Percentiles rank a stretch among this genome's conserved stretches.
phyloP scores from a whole-genome alignment of 2,329 filamentous ascomycete species.

The Fusarium nanum region DNA sequence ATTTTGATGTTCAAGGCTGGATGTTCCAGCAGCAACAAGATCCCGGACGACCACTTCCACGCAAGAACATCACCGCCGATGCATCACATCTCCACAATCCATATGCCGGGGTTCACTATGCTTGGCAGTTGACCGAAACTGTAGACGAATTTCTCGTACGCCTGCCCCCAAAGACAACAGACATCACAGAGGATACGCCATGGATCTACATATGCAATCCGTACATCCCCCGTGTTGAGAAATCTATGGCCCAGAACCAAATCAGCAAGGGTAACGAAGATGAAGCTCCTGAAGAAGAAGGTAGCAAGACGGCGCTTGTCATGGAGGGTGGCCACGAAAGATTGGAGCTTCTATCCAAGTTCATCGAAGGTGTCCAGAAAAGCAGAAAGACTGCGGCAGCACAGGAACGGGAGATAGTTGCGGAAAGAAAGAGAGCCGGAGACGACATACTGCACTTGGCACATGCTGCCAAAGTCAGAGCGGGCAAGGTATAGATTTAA shows the following conservation, averaged over 20 bases:
- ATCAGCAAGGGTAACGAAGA: slow-evolving; percentile 59
- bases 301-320: slow-evolving; percentile 61
- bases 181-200: slow-evolving; percentile 56
- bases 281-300: slow-evolving; percentile 60
- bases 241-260: slow-evolving; percentile 51
- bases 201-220: slow-evolving; percentile 84
- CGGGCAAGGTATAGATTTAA: slow-evolving; percentile 69
- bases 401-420: slow-evolving; percentile 61
- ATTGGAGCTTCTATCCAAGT: slow-evolving; percentile 57
- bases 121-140: slow-evolving; percentile 73
- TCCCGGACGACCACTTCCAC: slow-evolving; percentile 46
- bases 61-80: slow-evolving; percentile 30
- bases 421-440: slow-evolving; percentile 61
- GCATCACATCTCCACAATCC: slow-evolving; percentile 64
- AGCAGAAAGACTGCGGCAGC: slow-evolving; percentile 51
- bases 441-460: slow-evolving; percentile 72
- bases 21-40: slow-evolving; percentile 41
- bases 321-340: slow-evolving; percentile 64
- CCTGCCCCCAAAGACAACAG: slow-evolving; percentile 74
- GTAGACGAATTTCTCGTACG: slow-evolving; percentile 74
- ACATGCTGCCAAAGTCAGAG: slow-evolving; percentile 65
- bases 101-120: slow-evolving; percentile 64
- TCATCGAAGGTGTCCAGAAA: slow-evolving; percentile 61
- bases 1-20: slow-evolving; percentile 64
- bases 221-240: slow-evolving; percentile 56